Evolutionary conservation across 805 yeast species (phyloP), one percentile per base, ranked within the genome.

Genomic region (Torulaspora microellipsoides): DNA sequence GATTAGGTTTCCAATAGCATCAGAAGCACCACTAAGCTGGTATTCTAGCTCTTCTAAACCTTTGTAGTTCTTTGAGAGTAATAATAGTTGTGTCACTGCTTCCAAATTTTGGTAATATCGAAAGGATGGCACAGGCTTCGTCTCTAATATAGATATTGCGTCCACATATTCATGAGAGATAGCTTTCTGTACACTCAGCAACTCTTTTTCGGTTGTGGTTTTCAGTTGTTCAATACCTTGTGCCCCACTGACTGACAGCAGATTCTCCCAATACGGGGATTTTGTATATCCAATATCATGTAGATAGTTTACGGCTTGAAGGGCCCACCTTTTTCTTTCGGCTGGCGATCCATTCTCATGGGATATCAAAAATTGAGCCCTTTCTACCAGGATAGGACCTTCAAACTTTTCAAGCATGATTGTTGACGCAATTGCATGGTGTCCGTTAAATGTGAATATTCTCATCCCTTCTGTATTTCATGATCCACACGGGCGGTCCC

Each of bases 41-140:
- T 55, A 48, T n/a, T 56, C 58, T 4, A 62, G 30, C 34, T 58
- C 63, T 27, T 56, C 59, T 10, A 59, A 20, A 14, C 46, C 49
- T 15, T 51, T 53, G 40, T 47, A 60, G 31, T 55, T 48, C 14
- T 43, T 42, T 1, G 49, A 25, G 12, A 59, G 37, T 13, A 60
- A 30, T n/a, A 51, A 34, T 6, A 56, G 8, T 31, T 55, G 46
- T 0, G 51, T 43, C 7, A 53, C 47, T 8, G 20, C 27, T 34
- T 60, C 60, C 15, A 56, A 29, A n/a, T 50, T 51, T 31, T 40
- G 46, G 20, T 43, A 55, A 34, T 47, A 46, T 15, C 36, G 32
- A 2, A 27, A 25, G 12, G 42, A n/a, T 8, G 38, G 27, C 2
- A 40, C 30, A 17, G 47, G 44, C n/a, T 20, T 34, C 1, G 46